phyloP scores from a whole-genome alignment of 2,329 filamentous ascomycete species.

The Colletotrichum tropicicola region DNA sequence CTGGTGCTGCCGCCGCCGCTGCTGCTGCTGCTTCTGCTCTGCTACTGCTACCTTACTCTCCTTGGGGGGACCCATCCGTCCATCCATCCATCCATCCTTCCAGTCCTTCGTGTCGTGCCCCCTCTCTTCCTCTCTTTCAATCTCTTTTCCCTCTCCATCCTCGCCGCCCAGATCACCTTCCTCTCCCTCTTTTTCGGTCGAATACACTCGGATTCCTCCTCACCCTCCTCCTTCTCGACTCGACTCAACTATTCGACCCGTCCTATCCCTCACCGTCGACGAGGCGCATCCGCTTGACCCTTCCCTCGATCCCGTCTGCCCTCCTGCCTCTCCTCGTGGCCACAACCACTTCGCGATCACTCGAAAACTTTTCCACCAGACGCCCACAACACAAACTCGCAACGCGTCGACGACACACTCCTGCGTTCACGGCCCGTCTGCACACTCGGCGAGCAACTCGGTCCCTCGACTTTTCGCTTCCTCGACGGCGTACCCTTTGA shows the following conservation, averaged over 20 bases:
- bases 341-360: slow-evolving; percentile 32
- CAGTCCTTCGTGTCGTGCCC: slow-evolving; percentile 31
- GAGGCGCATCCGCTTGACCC: slow-evolving; percentile 38
- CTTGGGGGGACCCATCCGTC: slow-evolving; percentile 27
- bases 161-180: slow-evolving; percentile 19
- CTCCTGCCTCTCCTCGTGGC: slow-evolving; percentile 30
- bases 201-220: slow-evolving; percentile 21
- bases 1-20: slow-evolving; percentile 6
- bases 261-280: slow-evolving; percentile 38
- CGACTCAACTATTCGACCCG: slow-evolving; percentile 30
- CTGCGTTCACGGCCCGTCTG: background rate
- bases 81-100: slow-evolving; percentile 12
- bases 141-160: slow-evolving; percentile 30
- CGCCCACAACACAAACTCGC: slow-evolving; percentile 3
- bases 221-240: slow-evolving; percentile 25
- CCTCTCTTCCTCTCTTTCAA: slow-evolving; percentile 32
- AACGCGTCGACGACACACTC: background rate
- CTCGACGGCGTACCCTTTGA: slow-evolving; percentile 12
- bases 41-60: background rate
- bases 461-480: background rate
- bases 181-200: slow-evolving; percentile 27
- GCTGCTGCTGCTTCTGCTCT: slow-evolving; percentile 6
- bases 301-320: slow-evolving; percentile 34
- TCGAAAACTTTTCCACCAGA: slow-evolving; percentile 28
- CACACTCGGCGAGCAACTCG: background rate